Evolutionary conservation across 805 yeast species (phyloP).

Genomic region (Saccharomycopsis capsularis): DNA sequence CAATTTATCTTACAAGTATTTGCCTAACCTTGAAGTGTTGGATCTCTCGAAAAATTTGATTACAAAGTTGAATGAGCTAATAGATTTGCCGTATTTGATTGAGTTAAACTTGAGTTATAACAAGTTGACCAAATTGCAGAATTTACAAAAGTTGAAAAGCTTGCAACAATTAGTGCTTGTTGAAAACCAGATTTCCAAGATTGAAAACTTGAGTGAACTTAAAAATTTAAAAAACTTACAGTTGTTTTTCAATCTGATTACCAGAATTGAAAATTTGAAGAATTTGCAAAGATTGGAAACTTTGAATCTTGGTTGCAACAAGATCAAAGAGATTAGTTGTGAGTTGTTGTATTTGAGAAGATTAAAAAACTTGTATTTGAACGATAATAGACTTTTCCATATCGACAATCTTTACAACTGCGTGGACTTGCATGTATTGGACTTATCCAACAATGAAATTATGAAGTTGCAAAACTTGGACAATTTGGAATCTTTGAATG

Average conservation of each 20-base stretch:
- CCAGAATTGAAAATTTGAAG: slow-evolving; percentile 9
- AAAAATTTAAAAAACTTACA: slow-evolving; percentile 2
- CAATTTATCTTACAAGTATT: slow-evolving; percentile 1
- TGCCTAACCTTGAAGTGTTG: slow-evolving; percentile 7
- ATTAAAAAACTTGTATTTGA: slow-evolving; percentile 5
- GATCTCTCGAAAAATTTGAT: slow-evolving; percentile 6
- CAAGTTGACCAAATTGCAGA: background rate
- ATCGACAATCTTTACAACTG: slow-evolving; percentile 4
- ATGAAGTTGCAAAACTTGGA: slow-evolving; percentile 13
- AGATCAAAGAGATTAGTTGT: background rate
- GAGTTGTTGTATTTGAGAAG: slow-evolving; percentile 2
- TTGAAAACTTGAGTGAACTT: slow-evolving; percentile 1
- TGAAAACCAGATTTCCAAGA: slow-evolving; percentile 6
- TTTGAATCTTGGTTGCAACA: slow-evolving; percentile 13
- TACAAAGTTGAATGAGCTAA: background rate
- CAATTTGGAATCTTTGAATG: background rate
- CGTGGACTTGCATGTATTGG: slow-evolving; percentile 1
- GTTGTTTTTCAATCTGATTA: slow-evolving; percentile 13
- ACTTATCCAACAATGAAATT: slow-evolving; percentile 11
- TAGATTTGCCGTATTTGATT: slow-evolving; percentile 8
- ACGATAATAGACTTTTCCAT: slow-evolving; percentile 8
- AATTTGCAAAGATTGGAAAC: background rate
- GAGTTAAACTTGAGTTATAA: slow-evolving; percentile 11
- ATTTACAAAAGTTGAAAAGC: slow-evolving; percentile 3
- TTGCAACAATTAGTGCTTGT: slow-evolving; percentile 5